These are phyloP conservation scores for Corinectria fuckeliana DNA, from an alignment of 2,329 filamentous ascomycete genomes.

Conservation along the genomic window DNA sequence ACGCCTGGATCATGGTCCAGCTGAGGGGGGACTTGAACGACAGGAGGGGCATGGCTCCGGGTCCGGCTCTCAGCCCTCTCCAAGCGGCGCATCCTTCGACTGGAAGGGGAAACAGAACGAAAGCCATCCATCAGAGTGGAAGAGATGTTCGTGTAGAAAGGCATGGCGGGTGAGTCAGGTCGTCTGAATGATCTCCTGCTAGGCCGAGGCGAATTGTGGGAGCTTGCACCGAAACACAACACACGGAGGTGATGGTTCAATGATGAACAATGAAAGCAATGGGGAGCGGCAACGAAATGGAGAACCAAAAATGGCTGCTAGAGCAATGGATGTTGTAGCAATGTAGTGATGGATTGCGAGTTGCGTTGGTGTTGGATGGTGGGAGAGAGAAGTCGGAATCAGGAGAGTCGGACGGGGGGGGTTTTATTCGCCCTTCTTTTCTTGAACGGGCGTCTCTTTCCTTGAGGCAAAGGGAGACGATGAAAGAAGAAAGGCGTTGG, in stretches of 20 bases:
- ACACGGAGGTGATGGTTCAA: not conserved
- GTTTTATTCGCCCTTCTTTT: not conserved
- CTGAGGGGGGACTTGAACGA: not conserved
- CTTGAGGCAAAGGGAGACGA: not conserved
- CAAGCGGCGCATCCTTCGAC: not conserved
- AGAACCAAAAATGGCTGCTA: not conserved
- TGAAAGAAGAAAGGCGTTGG: not conserved
- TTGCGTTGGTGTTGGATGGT: not conserved
- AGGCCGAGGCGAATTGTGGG: not conserved
- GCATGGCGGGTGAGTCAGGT: not conserved
- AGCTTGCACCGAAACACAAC: not conserved
- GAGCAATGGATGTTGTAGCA: slow-evolving; percentile 1
- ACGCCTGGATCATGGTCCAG: not conserved
- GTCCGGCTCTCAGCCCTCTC: not conserved
- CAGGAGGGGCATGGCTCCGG: not conserved
- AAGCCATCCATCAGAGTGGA: not conserved
- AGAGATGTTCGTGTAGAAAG: not conserved
- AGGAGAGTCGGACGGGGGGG: not conserved
- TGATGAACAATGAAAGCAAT: not conserved
- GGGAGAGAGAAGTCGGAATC: not conserved
- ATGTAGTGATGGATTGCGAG: not conserved
- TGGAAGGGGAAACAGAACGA: not conserved
- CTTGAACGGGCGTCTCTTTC: not conserved
- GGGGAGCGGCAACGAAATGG: not conserved
- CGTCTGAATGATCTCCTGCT: not conserved